Conservation (phyloP, 1,284 basidiomycete genomes). For the Mrakiaceae sp. region DNA sequence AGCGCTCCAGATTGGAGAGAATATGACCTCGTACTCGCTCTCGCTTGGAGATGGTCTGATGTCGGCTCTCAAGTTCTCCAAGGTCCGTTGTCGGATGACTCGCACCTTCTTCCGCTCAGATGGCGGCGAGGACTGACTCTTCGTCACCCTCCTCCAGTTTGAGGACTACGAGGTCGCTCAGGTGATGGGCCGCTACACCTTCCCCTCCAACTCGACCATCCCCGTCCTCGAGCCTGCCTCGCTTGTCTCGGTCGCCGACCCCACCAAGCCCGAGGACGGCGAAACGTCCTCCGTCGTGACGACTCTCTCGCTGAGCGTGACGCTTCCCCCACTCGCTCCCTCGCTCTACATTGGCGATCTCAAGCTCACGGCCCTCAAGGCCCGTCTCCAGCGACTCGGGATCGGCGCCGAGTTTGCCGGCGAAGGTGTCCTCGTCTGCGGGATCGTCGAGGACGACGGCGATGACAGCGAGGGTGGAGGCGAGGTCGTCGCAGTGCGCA, state of each 20-base stretch:
- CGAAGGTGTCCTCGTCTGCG: conserved; percentile 89
- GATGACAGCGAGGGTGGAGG: conserved; percentile 43
- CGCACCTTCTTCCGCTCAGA: background rate
- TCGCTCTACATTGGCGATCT: conserved; percentile 94
- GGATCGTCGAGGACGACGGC: conserved; percentile 42
- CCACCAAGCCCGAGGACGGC: conserved; percentile 22
- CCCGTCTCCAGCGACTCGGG: conserved; percentile 56
- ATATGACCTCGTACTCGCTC: conserved; percentile 87
- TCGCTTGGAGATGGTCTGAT: conserved; percentile 82
- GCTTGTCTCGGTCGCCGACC: conserved; percentile 42
- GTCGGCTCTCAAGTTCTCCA: conserved; percentile 69
- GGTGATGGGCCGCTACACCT: conserved; percentile 70
- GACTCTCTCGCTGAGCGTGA: conserved; percentile 42
- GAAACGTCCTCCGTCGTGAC: conserved; percentile 16
- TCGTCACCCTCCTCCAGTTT: conserved; percentile 46
- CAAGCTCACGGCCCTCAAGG: conserved; percentile 73
- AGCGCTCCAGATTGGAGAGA: conserved; percentile 80
- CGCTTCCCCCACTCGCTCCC: conserved; percentile 55
- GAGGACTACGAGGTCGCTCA: conserved; percentile 95
- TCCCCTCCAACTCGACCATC: conserved; percentile 62
- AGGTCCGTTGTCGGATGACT: conserved; percentile 41
- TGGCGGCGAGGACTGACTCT: conserved; percentile 5
- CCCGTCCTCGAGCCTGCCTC: conserved; percentile 44
- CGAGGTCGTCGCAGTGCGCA: conserved; percentile 74
- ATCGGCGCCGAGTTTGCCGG: conserved; percentile 85